phyloP scores from a whole-genome alignment of 257 asterid species.

The Ilex asprella region DNA sequence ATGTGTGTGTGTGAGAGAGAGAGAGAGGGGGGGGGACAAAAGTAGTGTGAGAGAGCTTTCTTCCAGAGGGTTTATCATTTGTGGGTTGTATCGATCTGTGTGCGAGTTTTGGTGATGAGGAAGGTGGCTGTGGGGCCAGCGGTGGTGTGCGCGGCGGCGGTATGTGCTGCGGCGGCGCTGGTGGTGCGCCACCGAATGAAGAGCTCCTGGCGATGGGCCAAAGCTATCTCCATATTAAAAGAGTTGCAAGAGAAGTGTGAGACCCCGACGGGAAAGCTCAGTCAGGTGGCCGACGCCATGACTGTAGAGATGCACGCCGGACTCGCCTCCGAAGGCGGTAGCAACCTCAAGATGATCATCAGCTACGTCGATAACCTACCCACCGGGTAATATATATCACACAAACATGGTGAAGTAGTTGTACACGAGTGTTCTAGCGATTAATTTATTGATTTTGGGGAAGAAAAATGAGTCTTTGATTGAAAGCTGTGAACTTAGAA shows the following conservation, averaged over 20 bases:
- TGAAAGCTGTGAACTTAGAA: too few relatives aligned
- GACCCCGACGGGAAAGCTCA: conserved; percentile 54
- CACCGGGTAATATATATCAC: conserved; percentile 42
- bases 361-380: conserved; percentile 84
- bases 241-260: conserved; percentile 73
- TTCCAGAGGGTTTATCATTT: too few relatives aligned
- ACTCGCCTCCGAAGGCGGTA: conserved; percentile 81
- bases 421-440: too few relatives aligned
- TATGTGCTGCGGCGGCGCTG: conserved; percentile 51
- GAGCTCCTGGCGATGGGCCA: conserved; percentile 57
- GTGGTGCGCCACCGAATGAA: conserved; percentile 48
- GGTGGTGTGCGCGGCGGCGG: conserved; percentile 68
- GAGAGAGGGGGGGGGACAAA: too few relatives aligned
- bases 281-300: conserved; percentile 90
- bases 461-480: too few relatives aligned
- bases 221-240: conserved; percentile 48
- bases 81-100: background rate
- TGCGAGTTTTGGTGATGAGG: conserved; percentile 34
- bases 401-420: too few relatives aligned
- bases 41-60: too few relatives aligned
- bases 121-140: conserved; percentile 52
- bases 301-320: conserved; percentile 92
- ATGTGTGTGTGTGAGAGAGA: too few relatives aligned
- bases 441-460: too few relatives aligned
- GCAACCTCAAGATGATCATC: conserved; percentile 84